Base-by-base conservation (phyloP, 257 asterid species). In the Ballota nigra region DNA sequence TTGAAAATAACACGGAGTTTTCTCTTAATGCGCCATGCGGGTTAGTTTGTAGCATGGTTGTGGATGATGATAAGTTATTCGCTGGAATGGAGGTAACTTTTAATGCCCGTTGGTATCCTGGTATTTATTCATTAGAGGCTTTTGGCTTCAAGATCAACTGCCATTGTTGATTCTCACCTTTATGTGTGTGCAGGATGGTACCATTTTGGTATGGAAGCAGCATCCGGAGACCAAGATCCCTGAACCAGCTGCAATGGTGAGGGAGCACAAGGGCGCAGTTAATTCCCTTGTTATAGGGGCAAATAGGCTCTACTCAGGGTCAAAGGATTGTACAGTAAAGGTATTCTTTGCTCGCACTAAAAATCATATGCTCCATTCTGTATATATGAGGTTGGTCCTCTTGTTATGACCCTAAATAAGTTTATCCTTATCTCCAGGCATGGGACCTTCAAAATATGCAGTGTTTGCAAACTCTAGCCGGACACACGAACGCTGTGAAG, bases 71-170 rank as follows among this genome's bases (percentile, higher is more conserved):
- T 71, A 62, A 55, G 73, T 66, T 86, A 68, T 83, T 85, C 74
- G 96, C 89, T 59, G 96, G 97, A 38, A 81, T 69, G 59, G 87
- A 88, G 90, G 95, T 86, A 66, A 49, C 19, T 38, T 56, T 43
- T 23, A 36, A 11, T 45, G 58, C 24, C 15, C 43, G 0, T 63
- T 20, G 10, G 10, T 47, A 16, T 47, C 5, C 53, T 45, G 53
- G 53, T 8, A 45, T 15, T 20, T 8, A 6, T 47, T 47, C 55
- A 16, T 47, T 47, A n/a, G 52, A 43, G 19, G 16, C 16, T 43
- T 41, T 43, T 38, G 4, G 45, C 45, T 38, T 38, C 45, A 43
- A 10, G 22, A 47, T n/a, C 12, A n/a, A 16, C 55, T 47, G 63
- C n/a, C 40, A 28, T 28, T 26, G 19, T 3, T 8, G 29, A 52